Percentiles rank a stretch among this genome's conserved stretches.
Conservation (phyloP, 495 filamentous ascomycete genomes). For the Polyplosphaeria fusca region DNA sequence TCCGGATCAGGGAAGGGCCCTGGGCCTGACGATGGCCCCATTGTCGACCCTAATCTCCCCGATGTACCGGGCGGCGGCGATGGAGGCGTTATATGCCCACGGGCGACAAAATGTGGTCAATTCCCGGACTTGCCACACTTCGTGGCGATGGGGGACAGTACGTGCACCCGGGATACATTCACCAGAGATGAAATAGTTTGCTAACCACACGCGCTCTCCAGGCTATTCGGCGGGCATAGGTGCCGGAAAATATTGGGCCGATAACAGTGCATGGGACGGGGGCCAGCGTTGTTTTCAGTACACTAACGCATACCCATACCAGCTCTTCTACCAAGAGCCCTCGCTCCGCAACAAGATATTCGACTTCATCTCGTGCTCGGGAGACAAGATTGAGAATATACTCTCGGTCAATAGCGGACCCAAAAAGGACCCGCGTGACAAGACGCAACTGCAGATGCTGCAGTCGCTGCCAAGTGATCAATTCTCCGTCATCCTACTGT, state of each 20-base stretch:
- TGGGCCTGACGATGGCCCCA: background rate
- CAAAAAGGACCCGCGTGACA: background rate
- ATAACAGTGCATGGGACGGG: background rate
- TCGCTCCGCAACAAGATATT: background rate
- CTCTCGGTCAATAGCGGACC: background rate
- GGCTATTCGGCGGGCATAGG: background rate
- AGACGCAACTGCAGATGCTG: background rate
- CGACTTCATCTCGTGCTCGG: background rate
- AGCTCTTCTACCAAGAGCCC: background rate
- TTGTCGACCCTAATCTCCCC: background rate
- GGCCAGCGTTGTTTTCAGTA: background rate
- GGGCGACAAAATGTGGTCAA: background rate
- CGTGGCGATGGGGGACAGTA: background rate
- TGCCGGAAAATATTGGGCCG: background rate
- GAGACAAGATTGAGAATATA: background rate
- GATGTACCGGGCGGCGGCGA: background rate
- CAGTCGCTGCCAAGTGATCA: background rate
- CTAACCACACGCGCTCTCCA: too few species aligned
- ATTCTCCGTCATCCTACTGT: background rate
- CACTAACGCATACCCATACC: background rate
- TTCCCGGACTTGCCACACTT: background rate
- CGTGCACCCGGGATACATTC: too few species aligned
- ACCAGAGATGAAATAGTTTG: too few species aligned
- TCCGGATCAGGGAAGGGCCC: background rate
- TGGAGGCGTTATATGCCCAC: background rate